A percentile compares a stretch with the other conserved stretches of the same genome.
Evolutionary conservation across 2,329 filamentous ascomycete species (phyloP).

Genomic region (Annulohypoxylon truncatum): DNA sequence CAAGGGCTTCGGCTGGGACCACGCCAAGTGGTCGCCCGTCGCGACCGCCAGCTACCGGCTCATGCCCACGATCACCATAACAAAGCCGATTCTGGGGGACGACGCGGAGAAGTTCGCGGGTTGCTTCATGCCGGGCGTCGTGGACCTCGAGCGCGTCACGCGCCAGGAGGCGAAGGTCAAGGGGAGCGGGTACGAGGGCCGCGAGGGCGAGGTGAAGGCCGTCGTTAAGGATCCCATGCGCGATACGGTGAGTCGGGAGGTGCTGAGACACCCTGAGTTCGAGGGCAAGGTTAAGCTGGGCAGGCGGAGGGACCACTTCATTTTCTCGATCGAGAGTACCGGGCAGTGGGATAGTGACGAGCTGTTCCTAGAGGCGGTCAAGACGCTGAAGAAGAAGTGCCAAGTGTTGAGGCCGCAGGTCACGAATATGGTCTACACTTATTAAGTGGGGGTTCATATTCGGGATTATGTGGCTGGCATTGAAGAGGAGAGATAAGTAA

Average conservation of each 20-base stretch:
- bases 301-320: constrained; percentile 92
- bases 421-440: constrained; percentile 66
- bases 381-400: constrained; percentile 87
- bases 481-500: background rate
- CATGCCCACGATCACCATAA: constrained; percentile 87
- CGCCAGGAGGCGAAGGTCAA: constrained; percentile 69
- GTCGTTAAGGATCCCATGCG: constrained; percentile 90
- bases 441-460: constrained; percentile 33
- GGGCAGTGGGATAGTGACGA: constrained; percentile 96
- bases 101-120: constrained; percentile 90
- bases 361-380: constrained; percentile 90
- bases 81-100: constrained; percentile 82
- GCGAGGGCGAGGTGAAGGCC: constrained; percentile 84
- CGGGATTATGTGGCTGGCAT: background rate
- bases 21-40: constrained; percentile 97
- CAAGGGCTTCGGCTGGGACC: constrained; percentile 93
- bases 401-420: constrained; percentile 77
- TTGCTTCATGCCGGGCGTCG: constrained; percentile 92
- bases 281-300: constrained; percentile 95
- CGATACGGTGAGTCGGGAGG: constrained; percentile 95
- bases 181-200: constrained; percentile 76
- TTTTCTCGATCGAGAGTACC: constrained; percentile 93
- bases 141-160: constrained; percentile 80
- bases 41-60: constrained; percentile 94
- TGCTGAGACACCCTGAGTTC: constrained; percentile 90